These are phyloP conservation scores for Trichoderma afroharzianum DNA, from an alignment of 2,329 filamentous ascomycete genomes.

Conservation along the genomic window DNA sequence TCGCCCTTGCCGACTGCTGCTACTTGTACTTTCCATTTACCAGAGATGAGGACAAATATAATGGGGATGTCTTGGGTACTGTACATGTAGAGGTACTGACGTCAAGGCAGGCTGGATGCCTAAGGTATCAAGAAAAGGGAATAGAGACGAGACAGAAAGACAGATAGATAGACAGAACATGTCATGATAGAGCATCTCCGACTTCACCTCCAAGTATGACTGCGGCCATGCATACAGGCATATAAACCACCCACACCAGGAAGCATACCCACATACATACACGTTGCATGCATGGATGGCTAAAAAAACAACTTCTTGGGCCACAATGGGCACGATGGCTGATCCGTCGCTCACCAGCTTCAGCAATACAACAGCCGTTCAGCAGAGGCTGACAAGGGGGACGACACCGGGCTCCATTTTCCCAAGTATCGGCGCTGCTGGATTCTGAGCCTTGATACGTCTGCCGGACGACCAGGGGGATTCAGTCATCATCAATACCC, in stretches of 20 bases:
- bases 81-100: background rate
- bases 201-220: background rate
- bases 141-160: background rate
- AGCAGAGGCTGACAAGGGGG: background rate
- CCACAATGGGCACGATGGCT: background rate
- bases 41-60: background rate
- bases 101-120: background rate
- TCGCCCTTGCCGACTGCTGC: background rate
- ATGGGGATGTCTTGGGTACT: background rate
- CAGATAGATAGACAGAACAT: background rate
- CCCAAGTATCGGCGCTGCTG: background rate
- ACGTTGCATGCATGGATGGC: slow-evolving; percentile 8
- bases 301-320: slow-evolving; percentile 2
- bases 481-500: background rate
- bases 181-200: background rate
- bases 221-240: background rate
- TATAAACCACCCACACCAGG: background rate
- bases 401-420: background rate
- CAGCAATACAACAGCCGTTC: background rate
- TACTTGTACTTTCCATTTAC: background rate
- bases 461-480: slow-evolving; percentile 7
- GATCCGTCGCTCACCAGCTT: background rate
- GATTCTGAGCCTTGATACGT: background rate
- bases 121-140: background rate
- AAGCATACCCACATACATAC: slow-evolving; percentile 8